Conservation (phyloP, 495 filamentous ascomycete species). For the Podospora pseudoanserina region DNA sequence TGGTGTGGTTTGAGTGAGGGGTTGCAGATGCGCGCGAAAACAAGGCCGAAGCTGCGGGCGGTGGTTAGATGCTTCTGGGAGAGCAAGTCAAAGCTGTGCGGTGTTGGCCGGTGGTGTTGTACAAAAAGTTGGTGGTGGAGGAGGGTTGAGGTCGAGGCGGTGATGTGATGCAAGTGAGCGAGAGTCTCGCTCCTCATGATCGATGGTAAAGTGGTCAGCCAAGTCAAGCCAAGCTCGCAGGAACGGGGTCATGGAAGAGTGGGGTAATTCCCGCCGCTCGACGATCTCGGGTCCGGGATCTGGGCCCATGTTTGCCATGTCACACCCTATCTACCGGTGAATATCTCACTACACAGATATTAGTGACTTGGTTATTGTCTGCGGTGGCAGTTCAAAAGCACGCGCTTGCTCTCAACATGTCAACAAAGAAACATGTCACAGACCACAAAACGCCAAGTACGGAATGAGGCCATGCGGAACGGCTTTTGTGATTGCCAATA, state of each 20-base stretch:
- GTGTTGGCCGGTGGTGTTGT: neutral
- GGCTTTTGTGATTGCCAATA: neutral
- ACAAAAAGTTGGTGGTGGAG: neutral
- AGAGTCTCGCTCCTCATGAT: neutral
- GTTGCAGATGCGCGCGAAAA: neutral
- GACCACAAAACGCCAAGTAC: neutral
- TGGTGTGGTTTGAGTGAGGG: neutral
- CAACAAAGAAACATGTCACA: neutral
- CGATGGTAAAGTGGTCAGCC: neutral
- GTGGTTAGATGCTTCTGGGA: neutral
- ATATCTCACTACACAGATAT: neutral
- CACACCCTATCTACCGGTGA: neutral
- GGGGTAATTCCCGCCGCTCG: constrained; percentile 12
- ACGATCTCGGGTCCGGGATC: constrained; percentile 5
- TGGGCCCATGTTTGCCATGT: neutral
- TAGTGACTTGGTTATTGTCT: neutral
- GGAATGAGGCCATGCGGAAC: neutral
- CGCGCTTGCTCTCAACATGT: neutral
- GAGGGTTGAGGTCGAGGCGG: neutral
- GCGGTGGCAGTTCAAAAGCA: neutral
- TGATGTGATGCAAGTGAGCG: neutral
- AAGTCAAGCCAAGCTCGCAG: neutral
- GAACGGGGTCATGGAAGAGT: neutral
- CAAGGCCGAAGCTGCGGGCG: neutral
- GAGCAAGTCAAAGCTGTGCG: neutral